Base-by-base conservation (phyloP, 805 yeast genomes). In the Zygoascus bituminiphila region DNA sequence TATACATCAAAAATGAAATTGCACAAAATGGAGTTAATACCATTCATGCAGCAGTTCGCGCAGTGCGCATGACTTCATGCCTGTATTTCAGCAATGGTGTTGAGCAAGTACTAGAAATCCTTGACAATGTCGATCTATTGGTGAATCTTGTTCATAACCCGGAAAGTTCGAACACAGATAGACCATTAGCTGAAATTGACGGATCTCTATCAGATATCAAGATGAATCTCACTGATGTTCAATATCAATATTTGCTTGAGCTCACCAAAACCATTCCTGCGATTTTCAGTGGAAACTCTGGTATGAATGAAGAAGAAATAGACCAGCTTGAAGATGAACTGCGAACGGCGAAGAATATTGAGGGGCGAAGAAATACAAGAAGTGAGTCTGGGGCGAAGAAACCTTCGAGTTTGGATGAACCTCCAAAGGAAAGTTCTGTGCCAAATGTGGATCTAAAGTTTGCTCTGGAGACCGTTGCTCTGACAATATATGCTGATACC, bases 211-310 rank as follows among this genome's bases (percentile, higher is more conserved):
- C 83, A 1, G 82, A 84, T 8, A 70, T 83, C 12, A 76, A 78
- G 40, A 70, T 86, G 54, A 71, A 75, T 24, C 63, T 88, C 50
- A 84, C 95, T 0, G 96, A 89, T 56, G 62, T 77, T 29, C 97
- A 89, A 61, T 67, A 83, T 25, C 66, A 71, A 14, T 80, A 77
- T 54, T 58, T 88, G 41, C 57, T 78, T 56, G 66, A 73, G n/a
- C 66, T 88, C 44, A 66, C 76, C 1, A 77, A 74, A 42, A 72
- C 79, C 6, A 62, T 88, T 0, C 70, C 82, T 0, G 64, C 71
- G 17, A 82, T 82, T 0, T 75, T 85, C 46, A 67, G 67, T 2
- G 64, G 70, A 14, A 58, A 67, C 5, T 77, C 74, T 6, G 73
- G 72, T 23, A 68, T 82, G 31, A 81, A 76, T 48, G 74, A 71